Evolutionary conservation across 2,329 filamentous ascomycete genomes (phyloP).

Genomic region (Talaromyces sp.): DNA sequence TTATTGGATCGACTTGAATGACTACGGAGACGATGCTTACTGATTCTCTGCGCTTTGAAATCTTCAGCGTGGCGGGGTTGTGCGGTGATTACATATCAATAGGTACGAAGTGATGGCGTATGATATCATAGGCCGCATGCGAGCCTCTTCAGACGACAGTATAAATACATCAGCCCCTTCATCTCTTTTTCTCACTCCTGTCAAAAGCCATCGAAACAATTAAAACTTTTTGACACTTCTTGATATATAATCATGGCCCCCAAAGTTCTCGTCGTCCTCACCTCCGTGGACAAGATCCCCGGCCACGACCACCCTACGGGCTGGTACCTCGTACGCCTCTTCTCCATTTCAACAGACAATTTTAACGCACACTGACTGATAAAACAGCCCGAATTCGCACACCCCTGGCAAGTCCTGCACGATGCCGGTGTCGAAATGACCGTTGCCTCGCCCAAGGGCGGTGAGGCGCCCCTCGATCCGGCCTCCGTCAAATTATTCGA

Average conservation of each 20-base stretch:
- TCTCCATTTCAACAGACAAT: not conserved
- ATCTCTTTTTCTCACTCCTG: not conserved
- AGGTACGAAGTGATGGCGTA: not conserved
- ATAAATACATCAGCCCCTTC: not conserved
- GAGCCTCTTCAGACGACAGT: not conserved
- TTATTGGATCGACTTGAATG: not conserved
- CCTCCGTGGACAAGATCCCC: conserved; percentile 51
- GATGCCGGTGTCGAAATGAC: conserved; percentile 48
- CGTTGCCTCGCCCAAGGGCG: conserved; percentile 59
- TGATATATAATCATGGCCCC: conserved; percentile 23
- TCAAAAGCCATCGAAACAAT: too few relatives aligned
- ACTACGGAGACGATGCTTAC: not conserved
- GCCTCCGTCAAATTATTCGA: conserved; percentile 51
- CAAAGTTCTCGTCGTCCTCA: conserved; percentile 67
- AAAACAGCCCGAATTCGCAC: conserved; percentile 53
- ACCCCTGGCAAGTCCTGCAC: conserved; percentile 57
- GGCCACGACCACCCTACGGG: conserved; percentile 52
- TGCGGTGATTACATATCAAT: not conserved
- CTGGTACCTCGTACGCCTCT: conserved; percentile 59
- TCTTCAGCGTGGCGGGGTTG: not conserved
- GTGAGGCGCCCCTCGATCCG: conserved; percentile 57
- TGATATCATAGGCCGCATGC: not conserved
- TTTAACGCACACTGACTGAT: not conserved
- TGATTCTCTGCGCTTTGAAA: not conserved
- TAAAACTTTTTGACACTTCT: too few relatives aligned